Conservation (phyloP, 2,329 filamentous ascomycete genomes). For the Phialemoniopsis sp. region DNA sequence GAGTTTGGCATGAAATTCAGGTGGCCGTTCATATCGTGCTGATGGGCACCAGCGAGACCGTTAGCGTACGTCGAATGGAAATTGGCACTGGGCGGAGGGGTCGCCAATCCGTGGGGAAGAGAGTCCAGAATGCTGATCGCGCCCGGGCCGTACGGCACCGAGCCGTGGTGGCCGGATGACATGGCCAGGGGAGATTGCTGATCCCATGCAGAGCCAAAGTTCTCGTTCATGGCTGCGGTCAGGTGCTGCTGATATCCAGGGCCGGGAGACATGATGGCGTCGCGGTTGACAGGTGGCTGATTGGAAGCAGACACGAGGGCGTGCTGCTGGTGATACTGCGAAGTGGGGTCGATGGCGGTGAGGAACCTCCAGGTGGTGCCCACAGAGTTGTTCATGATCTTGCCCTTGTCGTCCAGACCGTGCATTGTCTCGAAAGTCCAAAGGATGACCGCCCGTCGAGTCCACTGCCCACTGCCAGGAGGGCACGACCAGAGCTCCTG, state of each 20-base stretch:
- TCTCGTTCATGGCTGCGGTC: conserved; percentile 53
- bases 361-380: conserved; percentile 60
- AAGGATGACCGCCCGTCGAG: conserved; percentile 54
- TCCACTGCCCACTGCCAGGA: conserved; percentile 41
- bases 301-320: conserved; percentile 24
- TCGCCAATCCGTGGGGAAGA: conserved; percentile 49
- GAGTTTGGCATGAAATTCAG: conserved; percentile 30
- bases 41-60: conserved; percentile 29
- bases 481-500: conserved; percentile 60
- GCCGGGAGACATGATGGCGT: conserved; percentile 50
- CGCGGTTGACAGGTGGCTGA: conserved; percentile 16
- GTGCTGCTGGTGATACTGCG: conserved; percentile 51
- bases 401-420: conserved; percentile 32
- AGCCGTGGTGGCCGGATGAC: conserved; percentile 2
- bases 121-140: conserved; percentile 38
- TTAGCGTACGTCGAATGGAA: conserved; percentile 42
- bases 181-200: conserved; percentile 9
- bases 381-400: conserved; percentile 42
- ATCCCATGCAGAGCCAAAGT: conserved; percentile 35
- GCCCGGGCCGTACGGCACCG: conserved; percentile 9
- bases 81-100: conserved; percentile 51
- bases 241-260: conserved; percentile 47
- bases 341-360: conserved; percentile 55
- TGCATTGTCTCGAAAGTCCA: conserved; percentile 59
- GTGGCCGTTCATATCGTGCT: conserved; percentile 20